Conservation (phyloP, 2,329 filamentous ascomycete species). For the Ophiostoma himal-ulmi region DNA sequence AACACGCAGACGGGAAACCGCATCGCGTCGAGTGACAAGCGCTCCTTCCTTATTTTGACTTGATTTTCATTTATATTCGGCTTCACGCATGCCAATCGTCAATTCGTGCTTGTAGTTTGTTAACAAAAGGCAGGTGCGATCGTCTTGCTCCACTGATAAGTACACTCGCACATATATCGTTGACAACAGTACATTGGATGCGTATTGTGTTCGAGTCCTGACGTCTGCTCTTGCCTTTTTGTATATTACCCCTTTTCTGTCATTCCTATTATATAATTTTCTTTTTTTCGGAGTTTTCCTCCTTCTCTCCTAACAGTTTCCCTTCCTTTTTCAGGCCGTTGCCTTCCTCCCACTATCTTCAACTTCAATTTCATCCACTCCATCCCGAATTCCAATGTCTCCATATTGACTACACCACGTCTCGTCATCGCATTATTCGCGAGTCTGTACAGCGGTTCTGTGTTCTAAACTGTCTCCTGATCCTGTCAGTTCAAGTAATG, state of each 20-base stretch:
- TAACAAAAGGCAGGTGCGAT: not conserved
- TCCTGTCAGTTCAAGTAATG: too few species aligned
- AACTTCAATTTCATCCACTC: not conserved
- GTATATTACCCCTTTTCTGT: not conserved
- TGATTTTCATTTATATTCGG: not conserved
- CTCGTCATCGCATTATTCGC: not conserved
- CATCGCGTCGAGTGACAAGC: constrained; percentile 2
- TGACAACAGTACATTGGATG: not conserved
- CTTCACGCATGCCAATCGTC: constrained; percentile 8
- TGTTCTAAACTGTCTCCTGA: too few species aligned
- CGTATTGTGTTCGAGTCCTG: not conserved
- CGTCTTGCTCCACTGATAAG: not conserved
- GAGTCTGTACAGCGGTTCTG: too few species aligned
- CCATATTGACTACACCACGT: not conserved
- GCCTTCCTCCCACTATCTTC: not conserved
- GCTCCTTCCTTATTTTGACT: constrained; percentile 5
- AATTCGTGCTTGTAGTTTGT: not conserved
- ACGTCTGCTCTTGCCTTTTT: not conserved
- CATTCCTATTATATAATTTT: not conserved
- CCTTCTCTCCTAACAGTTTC: not conserved
- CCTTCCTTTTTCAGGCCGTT: not conserved
- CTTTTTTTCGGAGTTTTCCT: not conserved
- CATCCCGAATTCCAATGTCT: not conserved
- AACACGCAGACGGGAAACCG: constrained; percentile 20
- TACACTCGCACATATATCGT: not conserved